Evolutionary conservation across 2,329 filamentous ascomycete genomes (phyloP), one percentile per base, ranked within the genome.

Genomic region (Fusarium sp.): DNA sequence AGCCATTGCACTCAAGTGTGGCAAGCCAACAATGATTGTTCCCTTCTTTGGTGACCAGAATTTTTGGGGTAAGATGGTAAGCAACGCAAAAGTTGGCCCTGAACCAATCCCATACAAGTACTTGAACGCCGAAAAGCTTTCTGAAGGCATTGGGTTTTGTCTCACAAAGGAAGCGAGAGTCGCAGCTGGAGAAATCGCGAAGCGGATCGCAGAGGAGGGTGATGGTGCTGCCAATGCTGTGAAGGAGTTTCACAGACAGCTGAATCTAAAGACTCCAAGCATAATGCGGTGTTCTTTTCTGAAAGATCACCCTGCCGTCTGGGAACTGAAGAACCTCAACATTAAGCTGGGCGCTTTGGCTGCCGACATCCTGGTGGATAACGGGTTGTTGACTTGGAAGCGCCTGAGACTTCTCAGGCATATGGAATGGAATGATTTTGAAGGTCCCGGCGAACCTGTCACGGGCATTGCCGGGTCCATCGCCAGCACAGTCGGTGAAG

Each of bases 1-100:
- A 1, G 91, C 91, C 3, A 91, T 91, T 45, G 90, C 90, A 2
- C 81, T 94, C 31, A 91, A 91, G 75, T 90, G 86, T 65, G 91
- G 85, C 5, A 87, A 86, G 70, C 91, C 91, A 0, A 92, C 89
- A 7, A 90, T 93, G 86, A 86, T 93, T 25, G 89, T 94, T 3
- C 91, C 91, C 0, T 94, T 94, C 78, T 94, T 94, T 67, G 91
- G 91, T 4, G 91, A 94, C 73, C 91, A 94, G 76, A 85, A 90
- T 47, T 94, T 94, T 74, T 94, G 91, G 91, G 91, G 91, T 4
- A 82, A 83, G 18, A 91, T 91, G 87, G 83, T 93, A 2, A 83
- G 83, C 6, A 85, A 83, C 33, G 83, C 88, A 2, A 85, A 85
- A 25, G 90, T 90, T 1, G 91, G 91, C 1, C 88, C 90, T 0